Percentiles rank a stretch among this genome's conserved stretches.
phyloP scores from a whole-genome alignment of 768 basidiomycete genomes.

The Tephrocybe sp. region DNA sequence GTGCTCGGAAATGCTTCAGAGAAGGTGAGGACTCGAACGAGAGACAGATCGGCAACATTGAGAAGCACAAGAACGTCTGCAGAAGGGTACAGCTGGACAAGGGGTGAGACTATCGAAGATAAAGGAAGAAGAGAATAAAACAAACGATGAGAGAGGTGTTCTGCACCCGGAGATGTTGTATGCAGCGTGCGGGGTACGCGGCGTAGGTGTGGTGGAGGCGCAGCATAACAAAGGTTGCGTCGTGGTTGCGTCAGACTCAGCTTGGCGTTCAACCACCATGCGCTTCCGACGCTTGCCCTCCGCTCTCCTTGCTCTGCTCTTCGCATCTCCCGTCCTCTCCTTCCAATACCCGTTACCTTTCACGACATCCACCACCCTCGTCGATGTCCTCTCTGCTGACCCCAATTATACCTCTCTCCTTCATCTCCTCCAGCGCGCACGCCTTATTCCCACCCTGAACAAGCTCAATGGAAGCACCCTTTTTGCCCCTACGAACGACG shows the following conservation, averaged over 20 bases:
- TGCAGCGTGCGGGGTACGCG: constrained; percentile 52
- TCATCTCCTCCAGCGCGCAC: constrained; percentile 75
- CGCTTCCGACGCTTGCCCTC: constrained; percentile 16
- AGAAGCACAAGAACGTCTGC: constrained; percentile 70
- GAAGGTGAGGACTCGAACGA: constrained; percentile 74
- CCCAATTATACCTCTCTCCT: constrained; percentile 78
- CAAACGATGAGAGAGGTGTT: constrained; percentile 61
- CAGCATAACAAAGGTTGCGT: constrained; percentile 31
- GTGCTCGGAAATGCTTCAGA: constrained; percentile 79
- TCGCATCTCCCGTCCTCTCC: constrained; percentile 26
- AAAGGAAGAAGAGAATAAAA: constrained; percentile 12
- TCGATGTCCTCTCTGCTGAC: constrained; percentile 76
- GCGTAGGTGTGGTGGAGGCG: constrained; percentile 37
- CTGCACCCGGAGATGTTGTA: constrained; percentile 60
- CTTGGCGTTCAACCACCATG: constrained; percentile 10
- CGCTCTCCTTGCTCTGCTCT: constrained; percentile 26
- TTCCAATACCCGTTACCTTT: constrained; percentile 31
- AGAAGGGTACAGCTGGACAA: constrained; percentile 65
- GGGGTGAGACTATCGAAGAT: constrained; percentile 14
- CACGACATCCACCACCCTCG: constrained; percentile 55
- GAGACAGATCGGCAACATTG: constrained; percentile 63
- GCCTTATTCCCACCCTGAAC: constrained; percentile 91
- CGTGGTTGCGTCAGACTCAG: not conserved
- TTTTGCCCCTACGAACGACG: constrained; percentile 96
- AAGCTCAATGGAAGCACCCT: constrained; percentile 79